Evolutionary conservation across 345 rosid species (phyloP), one percentile per base, ranked within the genome.

Genomic region (Microthlaspi erraticum): DNA sequence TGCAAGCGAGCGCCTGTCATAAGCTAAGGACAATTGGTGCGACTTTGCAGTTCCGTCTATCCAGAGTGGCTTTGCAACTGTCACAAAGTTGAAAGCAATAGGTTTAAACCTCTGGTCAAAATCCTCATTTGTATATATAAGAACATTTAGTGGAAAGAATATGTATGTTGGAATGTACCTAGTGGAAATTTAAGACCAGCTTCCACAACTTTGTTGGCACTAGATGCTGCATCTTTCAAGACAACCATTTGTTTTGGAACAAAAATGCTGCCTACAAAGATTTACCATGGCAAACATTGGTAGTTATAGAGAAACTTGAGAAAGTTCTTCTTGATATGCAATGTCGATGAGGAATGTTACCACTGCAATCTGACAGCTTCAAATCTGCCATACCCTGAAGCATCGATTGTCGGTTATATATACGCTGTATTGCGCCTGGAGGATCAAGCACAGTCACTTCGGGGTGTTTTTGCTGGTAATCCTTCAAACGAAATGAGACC

Each of bases 11-110:
- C 39, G 79, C 62, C 68, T 80, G 83, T 93, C 94, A 69, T 87
- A 86, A 16, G 91, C 96, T 69, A 93, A 85, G 73, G 68, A 93
- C 71, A 93, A 43, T 76, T 90, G 84, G 44, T 91, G 98, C 2
- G 98, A 93, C 84, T 87, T 93, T 43, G 94, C 80, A 70, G 87
- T 91, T 79, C 98, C 98, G 80, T 93, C 98, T 65, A 86, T 94
- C 60, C 88, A 77, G 41, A 91, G 88, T 26, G 98, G 98, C 77
- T 93, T 93, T 64, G 96, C 98, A 60, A 93, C 98, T 93, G 20
- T 6, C 70, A 50, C 6, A 69, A 62, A 49, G 42, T 38, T 36
- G 5, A 20, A 48, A 54, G 1, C 17, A 54, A 31, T 0, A 38
- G 10, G 37, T 37, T 62, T 31, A 7, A 62, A 33, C 33, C 33